Conservation (phyloP, 1,284 basidiomycete genomes). For the Ceratobasidium sp. region DNA sequence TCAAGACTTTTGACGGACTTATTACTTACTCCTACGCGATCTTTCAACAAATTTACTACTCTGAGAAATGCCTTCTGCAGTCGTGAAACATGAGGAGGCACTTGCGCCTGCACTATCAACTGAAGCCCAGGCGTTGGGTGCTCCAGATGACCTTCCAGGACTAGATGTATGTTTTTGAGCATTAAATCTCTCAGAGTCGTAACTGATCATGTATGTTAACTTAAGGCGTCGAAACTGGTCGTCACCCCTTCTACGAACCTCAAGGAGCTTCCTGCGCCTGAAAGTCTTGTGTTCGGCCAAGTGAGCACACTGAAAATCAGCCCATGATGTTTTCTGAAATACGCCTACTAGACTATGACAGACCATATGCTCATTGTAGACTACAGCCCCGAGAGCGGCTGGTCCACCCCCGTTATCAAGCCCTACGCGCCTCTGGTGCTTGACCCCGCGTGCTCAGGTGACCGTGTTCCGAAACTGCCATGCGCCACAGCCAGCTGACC, state of each 20-base stretch:
- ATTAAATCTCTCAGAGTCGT: not conserved
- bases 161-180: constrained; percentile 14
- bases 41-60: too few species aligned
- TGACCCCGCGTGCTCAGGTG: constrained; percentile 76
- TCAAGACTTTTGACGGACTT: not conserved
- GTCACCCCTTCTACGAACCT: constrained; percentile 55
- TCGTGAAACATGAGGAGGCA: constrained; percentile 8
- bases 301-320: constrained; percentile 54
- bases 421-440: constrained; percentile 75
- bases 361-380: constrained; percentile 85
- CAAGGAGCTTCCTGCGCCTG: constrained; percentile 55
- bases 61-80: constrained; percentile 8
- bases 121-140: constrained; percentile 16
- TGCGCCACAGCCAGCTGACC: constrained; percentile 41
- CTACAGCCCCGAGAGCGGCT: constrained; percentile 73
- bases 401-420: constrained; percentile 83
- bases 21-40: not conserved
- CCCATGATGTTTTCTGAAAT: constrained; percentile 47
- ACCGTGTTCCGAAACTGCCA: constrained; percentile 41
- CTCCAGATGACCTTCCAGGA: constrained; percentile 18
- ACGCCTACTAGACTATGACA: constrained; percentile 55
- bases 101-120: constrained; percentile 21
- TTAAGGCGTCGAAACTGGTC: constrained; percentile 58
- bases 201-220: too few species aligned
- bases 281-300: constrained; percentile 57